Base-by-base conservation (phyloP, 805 yeast species). In the Hanseniaspora occidentalis region DNA sequence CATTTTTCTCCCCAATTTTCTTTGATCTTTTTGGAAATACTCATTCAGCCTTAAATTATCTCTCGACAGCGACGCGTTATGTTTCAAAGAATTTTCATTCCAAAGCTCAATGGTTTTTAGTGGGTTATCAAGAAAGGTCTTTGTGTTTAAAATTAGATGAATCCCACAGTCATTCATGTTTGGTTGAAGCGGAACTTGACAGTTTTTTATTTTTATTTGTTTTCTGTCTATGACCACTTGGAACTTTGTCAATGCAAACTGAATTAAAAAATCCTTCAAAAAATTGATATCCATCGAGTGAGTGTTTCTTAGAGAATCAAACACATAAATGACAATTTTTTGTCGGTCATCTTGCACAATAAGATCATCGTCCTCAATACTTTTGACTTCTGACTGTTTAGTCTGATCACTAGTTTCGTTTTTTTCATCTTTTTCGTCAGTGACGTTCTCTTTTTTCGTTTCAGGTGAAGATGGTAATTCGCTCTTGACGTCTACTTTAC, bases 81-180 rank as follows among this genome's bases (percentile, higher is more conserved):
- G 34, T 11, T 13, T 24, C 29, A 41, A 34, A 18, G 36, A 24
- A 4, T 54, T 42, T 14, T 40, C 49, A 42, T 60, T 54, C 83
- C 83, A 76, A 9, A 71, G 47, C 33, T 54, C 53, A 35, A 71
- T 61, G 39, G 84, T 77, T 19, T 55, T 63, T 0, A 49, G 49
- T 0, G 76, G 73, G 31, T 71, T 58, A 19, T 62, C 61, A 36
- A 79, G 64, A 58, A 84, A 77, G 46, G 70, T 73, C 42, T 66
- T 64, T 10, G 79, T 69, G 50, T 82, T 86, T 49, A 79, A 79
- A 13, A 92, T 79, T 2, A 89, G 83, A 60, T 84, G 96, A 17
- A 92, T 75, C 1, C 98, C 98, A 63, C 98, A 92, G 56, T 92
- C 98, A 54, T 86, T 84, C 61, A 79, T 77, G 56, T 92, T 92